Evolutionary conservation across 2,329 filamentous ascomycete genomes (phyloP).

Genomic region (Monosporascus sp.): DNA sequence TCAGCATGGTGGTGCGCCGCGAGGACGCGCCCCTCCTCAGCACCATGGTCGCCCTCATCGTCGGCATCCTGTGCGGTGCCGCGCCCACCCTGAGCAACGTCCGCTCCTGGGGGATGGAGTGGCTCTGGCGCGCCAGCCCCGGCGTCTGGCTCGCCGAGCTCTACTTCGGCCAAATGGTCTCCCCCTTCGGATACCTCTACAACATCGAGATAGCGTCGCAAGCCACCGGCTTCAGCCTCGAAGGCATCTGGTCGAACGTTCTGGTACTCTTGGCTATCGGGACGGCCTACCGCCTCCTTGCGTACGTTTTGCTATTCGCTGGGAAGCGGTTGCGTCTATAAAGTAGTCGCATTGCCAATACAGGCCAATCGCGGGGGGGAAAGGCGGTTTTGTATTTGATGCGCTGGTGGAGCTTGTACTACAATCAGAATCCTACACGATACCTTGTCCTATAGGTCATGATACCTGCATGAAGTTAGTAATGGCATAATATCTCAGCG

Average conservation of each 20-base stretch:
- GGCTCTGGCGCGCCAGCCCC: conserved; percentile 50
- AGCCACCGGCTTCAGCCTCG: conserved; percentile 40
- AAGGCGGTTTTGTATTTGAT: neutral
- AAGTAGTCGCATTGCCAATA: neutral
- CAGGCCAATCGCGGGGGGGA: neutral
- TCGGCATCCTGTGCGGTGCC: conserved; percentile 49
- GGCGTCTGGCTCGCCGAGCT: conserved; percentile 52
- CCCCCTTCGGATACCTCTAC: conserved; percentile 46
- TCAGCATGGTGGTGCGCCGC: conserved; percentile 49
- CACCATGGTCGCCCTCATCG: conserved; percentile 48
- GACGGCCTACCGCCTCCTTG: conserved; percentile 38
- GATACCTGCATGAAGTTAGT: too few relatives aligned
- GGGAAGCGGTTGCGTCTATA: conserved; percentile 28
- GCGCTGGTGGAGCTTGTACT: neutral
- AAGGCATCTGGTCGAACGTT: conserved; percentile 40
- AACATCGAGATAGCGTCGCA: conserved; percentile 39
- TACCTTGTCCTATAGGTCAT: too few relatives aligned
- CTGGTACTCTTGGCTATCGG: conserved; percentile 38
- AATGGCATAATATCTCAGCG: too few relatives aligned
- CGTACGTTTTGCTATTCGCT: conserved; percentile 33
- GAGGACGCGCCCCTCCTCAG: conserved; percentile 54
- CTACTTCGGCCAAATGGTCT: conserved; percentile 48
- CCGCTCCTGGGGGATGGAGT: conserved; percentile 46
- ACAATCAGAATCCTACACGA: too few relatives aligned
- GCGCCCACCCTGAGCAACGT: conserved; percentile 46